These are phyloP conservation scores for Aureobasidium sp. DNA, from an alignment of 2,329 filamentous ascomycete genomes.

Conservation along the genomic window DNA sequence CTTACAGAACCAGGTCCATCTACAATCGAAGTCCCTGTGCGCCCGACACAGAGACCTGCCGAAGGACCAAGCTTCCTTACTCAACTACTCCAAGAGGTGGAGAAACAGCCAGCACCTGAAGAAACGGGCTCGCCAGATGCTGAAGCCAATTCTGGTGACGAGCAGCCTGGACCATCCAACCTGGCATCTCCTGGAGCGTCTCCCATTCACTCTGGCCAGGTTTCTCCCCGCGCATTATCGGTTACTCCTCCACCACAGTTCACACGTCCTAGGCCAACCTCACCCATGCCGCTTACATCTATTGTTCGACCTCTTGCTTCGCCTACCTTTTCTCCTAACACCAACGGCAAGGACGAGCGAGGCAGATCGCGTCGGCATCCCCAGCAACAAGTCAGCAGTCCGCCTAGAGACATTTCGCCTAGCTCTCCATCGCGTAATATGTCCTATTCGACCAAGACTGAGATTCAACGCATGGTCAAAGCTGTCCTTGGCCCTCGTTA, in stretches of 20 bases:
- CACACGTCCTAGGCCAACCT: conserved; percentile 52
- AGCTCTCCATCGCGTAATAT: conserved; percentile 41
- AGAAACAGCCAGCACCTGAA: conserved; percentile 44
- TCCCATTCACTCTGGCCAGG: conserved; percentile 56
- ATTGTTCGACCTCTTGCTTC: conserved; percentile 57
- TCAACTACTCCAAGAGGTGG: conserved; percentile 81
- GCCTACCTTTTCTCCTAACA: conserved; percentile 15
- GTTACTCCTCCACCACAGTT: conserved; percentile 60
- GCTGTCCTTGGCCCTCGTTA: conserved; percentile 76
- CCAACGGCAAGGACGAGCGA: conserved; percentile 27
- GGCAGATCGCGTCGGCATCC: conserved; percentile 35
- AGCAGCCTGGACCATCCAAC: conserved; percentile 31
- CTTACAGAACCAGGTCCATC: conserved; percentile 26
- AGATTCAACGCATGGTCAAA: conserved; percentile 82
- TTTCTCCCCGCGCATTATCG: conserved; percentile 60
- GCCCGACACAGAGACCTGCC: conserved; percentile 10
- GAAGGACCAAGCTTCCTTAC: conserved; percentile 69
- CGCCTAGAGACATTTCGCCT: conserved; percentile 45
- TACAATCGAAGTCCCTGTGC: conserved; percentile 20
- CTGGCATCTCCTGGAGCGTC: conserved; percentile 61
- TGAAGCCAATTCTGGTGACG: conserved; percentile 23
- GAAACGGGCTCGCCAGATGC: conserved; percentile 27
- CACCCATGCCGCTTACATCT: conserved; percentile 60
- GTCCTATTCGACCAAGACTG: conserved; percentile 77
- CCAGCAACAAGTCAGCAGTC: conserved; percentile 53